phyloP scores from a whole-genome alignment of 2,329 filamentous ascomycete genomes.

The Cercospora sp. region DNA sequence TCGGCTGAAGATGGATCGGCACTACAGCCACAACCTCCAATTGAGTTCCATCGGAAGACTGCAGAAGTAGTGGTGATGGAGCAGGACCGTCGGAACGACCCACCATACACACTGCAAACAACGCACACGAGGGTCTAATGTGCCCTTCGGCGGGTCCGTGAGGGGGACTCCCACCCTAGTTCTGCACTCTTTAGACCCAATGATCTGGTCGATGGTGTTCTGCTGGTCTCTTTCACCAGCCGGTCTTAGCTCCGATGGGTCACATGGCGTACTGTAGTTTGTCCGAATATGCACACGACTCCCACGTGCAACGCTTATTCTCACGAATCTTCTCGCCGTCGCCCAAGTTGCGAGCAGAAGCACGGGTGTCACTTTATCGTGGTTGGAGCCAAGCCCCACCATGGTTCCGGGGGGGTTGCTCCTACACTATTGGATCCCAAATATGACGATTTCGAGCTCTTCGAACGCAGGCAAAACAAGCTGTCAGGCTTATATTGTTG shows the following conservation, averaged over 20 bases:
- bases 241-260: neutral
- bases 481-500: neutral
- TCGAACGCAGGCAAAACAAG: neutral
- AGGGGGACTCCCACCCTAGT: neutral
- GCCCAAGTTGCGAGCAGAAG: neutral
- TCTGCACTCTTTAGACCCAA: neutral
- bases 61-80: neutral
- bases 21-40: neutral
- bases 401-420: neutral
- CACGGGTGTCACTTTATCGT: neutral
- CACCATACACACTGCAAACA: neutral
- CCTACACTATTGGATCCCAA: neutral
- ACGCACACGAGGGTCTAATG: neutral
- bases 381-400: neutral
- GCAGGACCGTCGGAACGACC: neutral
- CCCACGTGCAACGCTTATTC: neutral
- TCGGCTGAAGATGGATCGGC: constrained; percentile 1
- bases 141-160: neutral
- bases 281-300: neutral
- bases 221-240: neutral
- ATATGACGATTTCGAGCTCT: neutral
- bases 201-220: neutral
- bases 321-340: neutral
- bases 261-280: neutral
- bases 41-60: neutral